Evolutionary conservation across 306 rosid species (phyloP).

Genomic region (Coriaria nepalensis): DNA sequence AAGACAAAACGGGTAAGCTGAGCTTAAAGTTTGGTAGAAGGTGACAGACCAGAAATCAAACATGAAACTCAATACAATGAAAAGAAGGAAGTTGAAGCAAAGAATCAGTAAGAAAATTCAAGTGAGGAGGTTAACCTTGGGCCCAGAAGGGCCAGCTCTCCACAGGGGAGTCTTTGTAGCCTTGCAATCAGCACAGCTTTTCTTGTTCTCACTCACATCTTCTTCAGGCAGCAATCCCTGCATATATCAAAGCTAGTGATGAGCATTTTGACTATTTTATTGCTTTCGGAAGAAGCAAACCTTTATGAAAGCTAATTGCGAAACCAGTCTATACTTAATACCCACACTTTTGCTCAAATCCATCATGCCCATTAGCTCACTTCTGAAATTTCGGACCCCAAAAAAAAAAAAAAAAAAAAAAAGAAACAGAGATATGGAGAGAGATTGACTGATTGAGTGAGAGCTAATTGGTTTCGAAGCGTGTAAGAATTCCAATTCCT

Average conservation of each 20-base stretch:
- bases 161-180: constrained; percentile 72
- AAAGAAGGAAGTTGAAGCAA: not conserved
- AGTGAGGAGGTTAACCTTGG: constrained; percentile 35
- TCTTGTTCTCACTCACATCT: constrained; percentile 19
- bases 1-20: not conserved
- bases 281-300: not conserved
- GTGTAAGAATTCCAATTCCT: not conserved
- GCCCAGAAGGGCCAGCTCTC: constrained; percentile 80
- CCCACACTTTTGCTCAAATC: constrained; percentile 29
- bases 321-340: too few relatives aligned
- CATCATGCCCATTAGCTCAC: constrained; percentile 26
- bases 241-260: not conserved
- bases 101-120: not conserved
- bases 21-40: too few relatives aligned
- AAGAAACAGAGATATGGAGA: not conserved
- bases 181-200: constrained; percentile 45
- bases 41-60: too few relatives aligned
- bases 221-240: constrained; percentile 26
- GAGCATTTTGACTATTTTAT: not conserved
- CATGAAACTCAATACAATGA: not conserved
- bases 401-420: not conserved
- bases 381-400: too few relatives aligned
- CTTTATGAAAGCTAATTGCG: too few relatives aligned
- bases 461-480: not conserved
- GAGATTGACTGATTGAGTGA: not conserved